Evolutionary conservation across 2,329 filamentous ascomycete species (phyloP).

Genomic region (Talaromyces sp.): DNA sequence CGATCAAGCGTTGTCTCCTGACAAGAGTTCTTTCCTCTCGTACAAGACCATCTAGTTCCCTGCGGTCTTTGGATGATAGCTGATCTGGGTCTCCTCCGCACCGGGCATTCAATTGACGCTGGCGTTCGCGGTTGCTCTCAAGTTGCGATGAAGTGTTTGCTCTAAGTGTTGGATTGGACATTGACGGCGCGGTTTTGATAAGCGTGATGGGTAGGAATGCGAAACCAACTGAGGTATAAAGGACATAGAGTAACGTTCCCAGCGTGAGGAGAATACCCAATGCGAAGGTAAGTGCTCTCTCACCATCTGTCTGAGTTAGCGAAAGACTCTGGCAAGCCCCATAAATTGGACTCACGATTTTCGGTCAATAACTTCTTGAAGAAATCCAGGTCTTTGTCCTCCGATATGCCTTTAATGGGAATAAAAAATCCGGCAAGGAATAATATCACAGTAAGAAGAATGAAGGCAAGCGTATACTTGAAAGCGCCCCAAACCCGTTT

Average conservation of each 20-base stretch:
- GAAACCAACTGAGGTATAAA: slow-evolving; percentile 86
- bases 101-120: slow-evolving; percentile 84
- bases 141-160: slow-evolving; percentile 76
- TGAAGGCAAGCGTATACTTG: slow-evolving; percentile 86
- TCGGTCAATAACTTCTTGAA: slow-evolving; percentile 80
- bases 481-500: slow-evolving; percentile 76
- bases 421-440: slow-evolving; percentile 95
- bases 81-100: slow-evolving; percentile 71
- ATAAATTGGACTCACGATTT: slow-evolving; percentile 58
- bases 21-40: slow-evolving; percentile 91
- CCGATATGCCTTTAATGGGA: slow-evolving; percentile 65
- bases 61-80: slow-evolving; percentile 77
- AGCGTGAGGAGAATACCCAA: slow-evolving; percentile 84
- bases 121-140: slow-evolving; percentile 83
- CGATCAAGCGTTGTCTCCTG: slow-evolving; percentile 80
- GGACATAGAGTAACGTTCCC: slow-evolving; percentile 77
- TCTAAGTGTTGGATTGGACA: slow-evolving; percentile 75
- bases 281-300: slow-evolving; percentile 86
- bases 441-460: slow-evolving; percentile 69
- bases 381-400: slow-evolving; percentile 76
- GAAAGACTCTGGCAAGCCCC: neutral
- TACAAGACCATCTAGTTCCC: slow-evolving; percentile 80
- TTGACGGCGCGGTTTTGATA: slow-evolving; percentile 84
- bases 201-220: slow-evolving; percentile 84
- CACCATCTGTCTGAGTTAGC: slow-evolving; percentile 58